These are phyloP conservation scores for Exutisphaerella laricina DNA, from an alignment of 2,329 filamentous ascomycete species.

Conservation along the genomic window DNA sequence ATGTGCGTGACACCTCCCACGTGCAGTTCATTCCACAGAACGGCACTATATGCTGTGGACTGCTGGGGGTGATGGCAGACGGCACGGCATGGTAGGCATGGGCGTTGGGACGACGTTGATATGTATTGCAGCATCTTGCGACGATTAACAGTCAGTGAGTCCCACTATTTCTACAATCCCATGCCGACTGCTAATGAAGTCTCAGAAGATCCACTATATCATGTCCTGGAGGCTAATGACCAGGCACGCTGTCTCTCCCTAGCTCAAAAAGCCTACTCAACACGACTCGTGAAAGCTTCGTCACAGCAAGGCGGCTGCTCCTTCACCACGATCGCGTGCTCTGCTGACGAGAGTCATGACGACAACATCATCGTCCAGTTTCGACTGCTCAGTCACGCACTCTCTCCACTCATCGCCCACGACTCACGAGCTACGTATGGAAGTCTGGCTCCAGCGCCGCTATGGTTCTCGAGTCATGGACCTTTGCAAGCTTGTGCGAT, in stretches of 20 bases:
- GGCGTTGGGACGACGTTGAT: neutral
- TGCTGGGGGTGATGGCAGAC: neutral
- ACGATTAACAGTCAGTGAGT: neutral
- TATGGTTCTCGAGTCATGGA: constrained; percentile 4
- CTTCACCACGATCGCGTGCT: constrained; percentile 5
- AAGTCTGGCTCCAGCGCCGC: constrained; percentile 3
- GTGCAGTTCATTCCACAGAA: no score
- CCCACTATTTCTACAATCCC: neutral
- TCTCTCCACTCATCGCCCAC: neutral
- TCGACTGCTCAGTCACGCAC: neutral
- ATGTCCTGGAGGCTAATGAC: neutral
- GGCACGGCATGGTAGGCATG: neutral
- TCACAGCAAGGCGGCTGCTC: constrained; percentile 16
- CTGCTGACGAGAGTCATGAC: neutral
- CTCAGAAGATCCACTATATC: neutral
- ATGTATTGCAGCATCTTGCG: neutral
- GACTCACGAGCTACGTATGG: constrained; percentile 9
- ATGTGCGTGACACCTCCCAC: no score
- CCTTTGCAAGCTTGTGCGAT: constrained; percentile 15
- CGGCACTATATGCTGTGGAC: no score
- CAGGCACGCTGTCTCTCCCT: neutral
- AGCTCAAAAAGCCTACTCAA: neutral
- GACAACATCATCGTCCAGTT: constrained; percentile 10
- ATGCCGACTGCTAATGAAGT: constrained; percentile 6
- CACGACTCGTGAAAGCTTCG: neutral